Percentiles rank a stretch among this genome's conserved stretches.
Conservation (phyloP, 2,329 filamentous ascomycete genomes). For the Neoarthrinium moseri region DNA sequence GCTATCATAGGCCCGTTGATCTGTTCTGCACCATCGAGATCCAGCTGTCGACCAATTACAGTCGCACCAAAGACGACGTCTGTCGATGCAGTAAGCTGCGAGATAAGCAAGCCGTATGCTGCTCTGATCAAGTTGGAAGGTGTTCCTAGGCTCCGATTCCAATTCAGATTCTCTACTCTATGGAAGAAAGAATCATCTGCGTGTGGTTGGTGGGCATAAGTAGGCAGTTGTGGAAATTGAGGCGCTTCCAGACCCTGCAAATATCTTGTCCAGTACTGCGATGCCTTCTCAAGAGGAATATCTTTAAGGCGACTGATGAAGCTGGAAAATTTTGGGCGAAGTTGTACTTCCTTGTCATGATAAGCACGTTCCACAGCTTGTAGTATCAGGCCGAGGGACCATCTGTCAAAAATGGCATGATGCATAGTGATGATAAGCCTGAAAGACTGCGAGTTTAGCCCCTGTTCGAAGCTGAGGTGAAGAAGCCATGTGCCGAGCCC, state of each 20-base stretch:
- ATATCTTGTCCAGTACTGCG: too few species aligned
- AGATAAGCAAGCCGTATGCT: background rate
- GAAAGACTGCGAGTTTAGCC: conserved; percentile 40
- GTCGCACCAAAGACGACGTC: background rate
- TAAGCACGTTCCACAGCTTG: background rate
- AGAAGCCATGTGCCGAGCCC: too few species aligned
- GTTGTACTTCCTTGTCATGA: too few species aligned
- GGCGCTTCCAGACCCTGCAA: too few species aligned
- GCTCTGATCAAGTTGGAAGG: background rate
- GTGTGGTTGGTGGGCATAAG: too few species aligned
- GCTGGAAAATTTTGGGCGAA: too few species aligned
- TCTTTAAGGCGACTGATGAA: too few species aligned
- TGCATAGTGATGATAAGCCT: conserved; percentile 54
- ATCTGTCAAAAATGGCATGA: conserved; percentile 55
- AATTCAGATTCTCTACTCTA: too few species aligned
- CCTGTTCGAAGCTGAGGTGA: conserved; percentile 34
- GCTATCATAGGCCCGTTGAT: background rate
- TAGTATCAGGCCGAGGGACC: conserved; percentile 22
- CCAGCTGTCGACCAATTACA: background rate
- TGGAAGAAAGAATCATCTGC: too few species aligned
- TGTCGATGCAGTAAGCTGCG: background rate
- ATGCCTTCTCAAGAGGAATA: too few species aligned
- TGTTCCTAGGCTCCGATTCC: too few species aligned
- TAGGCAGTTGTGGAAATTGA: too few species aligned
- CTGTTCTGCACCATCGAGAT: background rate